These are phyloP conservation scores for Paecilomyces niveus DNA, from an alignment of 2,329 filamentous ascomycete genomes.

Conservation along the genomic window DNA sequence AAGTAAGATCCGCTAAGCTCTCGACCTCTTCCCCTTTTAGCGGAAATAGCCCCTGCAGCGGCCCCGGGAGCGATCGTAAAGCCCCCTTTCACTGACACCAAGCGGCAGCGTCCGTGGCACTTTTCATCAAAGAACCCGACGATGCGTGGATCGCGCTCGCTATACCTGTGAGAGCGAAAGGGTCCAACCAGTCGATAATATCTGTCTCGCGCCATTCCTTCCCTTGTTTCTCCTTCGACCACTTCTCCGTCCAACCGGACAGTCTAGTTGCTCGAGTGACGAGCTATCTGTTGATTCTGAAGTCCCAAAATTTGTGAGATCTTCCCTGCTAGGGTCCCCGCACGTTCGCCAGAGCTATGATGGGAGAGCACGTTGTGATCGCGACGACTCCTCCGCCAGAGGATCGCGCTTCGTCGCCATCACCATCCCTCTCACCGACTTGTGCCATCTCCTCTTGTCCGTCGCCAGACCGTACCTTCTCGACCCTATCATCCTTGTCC, in stretches of 20 bases:
- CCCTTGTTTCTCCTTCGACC: neutral
- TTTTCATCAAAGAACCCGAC: neutral
- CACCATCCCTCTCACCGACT: conserved; percentile 34
- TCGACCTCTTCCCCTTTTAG: neutral
- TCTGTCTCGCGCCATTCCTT: neutral
- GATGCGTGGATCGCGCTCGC: neutral
- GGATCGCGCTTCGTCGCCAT: conserved; percentile 30
- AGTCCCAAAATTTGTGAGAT: neutral
- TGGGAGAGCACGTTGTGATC: conserved; percentile 8
- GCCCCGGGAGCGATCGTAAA: neutral
- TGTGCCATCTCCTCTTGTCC: conserved; percentile 38
- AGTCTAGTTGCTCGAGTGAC: neutral
- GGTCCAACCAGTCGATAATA: neutral
- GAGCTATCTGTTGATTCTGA: neutral
- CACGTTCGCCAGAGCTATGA: conserved; percentile 1
- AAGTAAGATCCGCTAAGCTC: neutral
- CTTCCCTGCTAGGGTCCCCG: neutral
- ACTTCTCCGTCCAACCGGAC: neutral
- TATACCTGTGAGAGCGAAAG: neutral
- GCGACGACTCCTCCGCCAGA: conserved; percentile 13
- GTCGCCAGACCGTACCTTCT: conserved; percentile 39
- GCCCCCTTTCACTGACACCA: neutral
- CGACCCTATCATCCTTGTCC: conserved; percentile 39
- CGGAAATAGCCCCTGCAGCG: neutral
- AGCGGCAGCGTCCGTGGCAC: neutral